Conservation (phyloP, 495 filamentous ascomycete species). For the Trichoderma reesei region DNA sequence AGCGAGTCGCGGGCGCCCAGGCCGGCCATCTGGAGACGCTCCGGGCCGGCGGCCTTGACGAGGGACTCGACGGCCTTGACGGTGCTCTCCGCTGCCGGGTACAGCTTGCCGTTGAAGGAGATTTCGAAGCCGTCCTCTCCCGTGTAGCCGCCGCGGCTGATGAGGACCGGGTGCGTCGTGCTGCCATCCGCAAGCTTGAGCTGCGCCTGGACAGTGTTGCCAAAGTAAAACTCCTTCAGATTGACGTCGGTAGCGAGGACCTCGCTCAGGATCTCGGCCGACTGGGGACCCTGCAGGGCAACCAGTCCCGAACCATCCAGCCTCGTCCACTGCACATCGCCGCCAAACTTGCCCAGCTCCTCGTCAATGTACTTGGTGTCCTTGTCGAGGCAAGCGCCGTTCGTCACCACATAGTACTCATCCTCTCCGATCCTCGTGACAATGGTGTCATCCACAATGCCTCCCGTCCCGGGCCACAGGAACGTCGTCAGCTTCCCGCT, state of each 20-base stretch:
- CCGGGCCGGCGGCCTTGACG: constrained; percentile 48
- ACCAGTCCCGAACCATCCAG: constrained; percentile 66
- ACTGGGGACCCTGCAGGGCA: constrained; percentile 79
- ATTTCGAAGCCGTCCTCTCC: constrained; percentile 99
- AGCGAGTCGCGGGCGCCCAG: constrained; percentile 87
- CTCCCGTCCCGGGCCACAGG: constrained; percentile 66
- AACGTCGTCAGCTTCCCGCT: constrained; percentile 69
- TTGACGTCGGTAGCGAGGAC: constrained; percentile 43
- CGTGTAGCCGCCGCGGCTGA: constrained; percentile 87
- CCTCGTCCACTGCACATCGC: constrained; percentile 45
- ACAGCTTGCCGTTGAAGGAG: constrained; percentile 56
- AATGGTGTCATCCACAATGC: constrained; percentile 89
- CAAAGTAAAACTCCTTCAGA: constrained; percentile 68
- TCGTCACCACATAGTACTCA: constrained; percentile 85
- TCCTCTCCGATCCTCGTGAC: constrained; percentile 64
- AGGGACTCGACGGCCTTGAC: constrained; percentile 39
- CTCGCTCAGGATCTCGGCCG: constrained; percentile 50
- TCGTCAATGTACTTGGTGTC: constrained; percentile 63
- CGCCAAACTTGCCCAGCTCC: constrained; percentile 53
- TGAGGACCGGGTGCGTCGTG: constrained; percentile 49
- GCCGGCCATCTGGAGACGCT: constrained; percentile 67
- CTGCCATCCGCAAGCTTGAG: constrained; percentile 30
- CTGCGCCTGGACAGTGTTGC: constrained; percentile 49
- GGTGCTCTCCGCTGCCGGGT: constrained; percentile 33
- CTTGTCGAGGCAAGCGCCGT: constrained; percentile 85